phyloP scores from a whole-genome alignment of 192 early-diverging fungal species.

The Coemansia furcata region DNA sequence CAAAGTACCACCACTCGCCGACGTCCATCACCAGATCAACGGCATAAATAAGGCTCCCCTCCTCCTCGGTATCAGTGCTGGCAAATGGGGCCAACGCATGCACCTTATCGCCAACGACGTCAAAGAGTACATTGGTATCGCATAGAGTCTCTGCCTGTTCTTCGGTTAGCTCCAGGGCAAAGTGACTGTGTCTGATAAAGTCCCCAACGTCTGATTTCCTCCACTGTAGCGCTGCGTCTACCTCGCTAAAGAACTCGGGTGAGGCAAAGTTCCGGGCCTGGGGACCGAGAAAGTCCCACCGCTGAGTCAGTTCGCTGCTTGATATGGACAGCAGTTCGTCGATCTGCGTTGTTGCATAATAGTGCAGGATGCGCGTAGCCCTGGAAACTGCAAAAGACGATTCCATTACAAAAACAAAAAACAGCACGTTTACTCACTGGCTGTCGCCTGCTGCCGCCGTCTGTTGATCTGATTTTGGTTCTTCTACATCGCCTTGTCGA shows the following conservation, averaged over 20 bases:
- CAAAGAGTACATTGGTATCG: slow-evolving; percentile 12
- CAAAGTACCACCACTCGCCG: slow-evolving; percentile 30
- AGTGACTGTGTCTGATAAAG: slow-evolving; percentile 33
- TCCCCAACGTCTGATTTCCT: slow-evolving; percentile 15
- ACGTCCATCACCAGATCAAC: slow-evolving; percentile 29
- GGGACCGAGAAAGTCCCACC: slow-evolving; percentile 50
- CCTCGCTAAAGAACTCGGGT: slow-evolving; percentile 3
- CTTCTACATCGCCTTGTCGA: neutral
- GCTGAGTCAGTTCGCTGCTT: slow-evolving; percentile 23
- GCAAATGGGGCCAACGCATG: slow-evolving; percentile 37
- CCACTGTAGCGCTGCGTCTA: slow-evolving; percentile 15
- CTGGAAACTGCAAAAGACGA: slow-evolving; percentile 1
- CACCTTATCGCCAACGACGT: slow-evolving; percentile 2
- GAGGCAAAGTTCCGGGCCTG: neutral
- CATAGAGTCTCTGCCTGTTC: slow-evolving; percentile 28
- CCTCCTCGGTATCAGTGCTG: neutral
- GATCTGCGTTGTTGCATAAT: slow-evolving; percentile 40
- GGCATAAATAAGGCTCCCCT: neutral
- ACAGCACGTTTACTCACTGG: too few relatives aligned
- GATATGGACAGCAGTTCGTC: slow-evolving; percentile 29
- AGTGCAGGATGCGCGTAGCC: slow-evolving; percentile 17
- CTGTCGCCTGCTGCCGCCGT: too few relatives aligned
- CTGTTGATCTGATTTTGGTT: neutral
- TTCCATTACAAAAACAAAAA: neutral
- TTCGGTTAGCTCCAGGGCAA: slow-evolving; percentile 38